phyloP scores from a whole-genome alignment of 805 yeast genomes.

The Ogataea trehaloabstinens region DNA sequence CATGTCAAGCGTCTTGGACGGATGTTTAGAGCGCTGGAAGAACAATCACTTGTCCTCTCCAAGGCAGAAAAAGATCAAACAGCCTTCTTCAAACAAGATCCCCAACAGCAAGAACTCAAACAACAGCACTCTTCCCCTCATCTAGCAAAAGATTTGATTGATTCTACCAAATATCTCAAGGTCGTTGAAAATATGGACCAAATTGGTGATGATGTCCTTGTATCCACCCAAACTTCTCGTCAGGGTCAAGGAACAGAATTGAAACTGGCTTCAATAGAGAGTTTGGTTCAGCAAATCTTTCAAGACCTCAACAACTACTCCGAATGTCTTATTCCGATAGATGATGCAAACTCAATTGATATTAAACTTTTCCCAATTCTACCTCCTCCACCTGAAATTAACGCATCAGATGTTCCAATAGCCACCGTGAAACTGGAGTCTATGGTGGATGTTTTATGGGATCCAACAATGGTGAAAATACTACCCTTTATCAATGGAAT shows the following conservation, averaged over 20 bases:
- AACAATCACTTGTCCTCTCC: conserved; percentile 77
- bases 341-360: conserved; percentile 84
- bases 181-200: conserved; percentile 30
- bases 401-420: conserved; percentile 86
- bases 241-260: conserved; percentile 16
- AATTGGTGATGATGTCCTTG: conserved; percentile 22
- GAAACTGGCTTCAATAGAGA: conserved; percentile 54
- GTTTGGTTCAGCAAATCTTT: conserved; percentile 82
- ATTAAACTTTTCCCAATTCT: conserved; percentile 91
- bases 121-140: conserved; percentile 1
- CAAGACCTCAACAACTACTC: conserved; percentile 94
- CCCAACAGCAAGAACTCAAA: conserved; percentile 11
- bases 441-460: conserved; percentile 91
- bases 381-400: conserved; percentile 73
- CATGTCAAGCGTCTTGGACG: conserved; percentile 80
- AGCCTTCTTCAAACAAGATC: conserved; percentile 38
- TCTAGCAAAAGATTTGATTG: conserved; percentile 9
- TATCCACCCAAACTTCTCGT: conserved; percentile 24
- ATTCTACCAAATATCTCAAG: conserved; percentile 29
- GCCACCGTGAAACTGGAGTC: conserved; percentile 74
- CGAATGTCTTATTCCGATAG: conserved; percentile 93
- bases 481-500: conserved; percentile 85
- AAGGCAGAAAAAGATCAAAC: conserved; percentile 43
- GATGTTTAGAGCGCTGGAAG: conserved; percentile 88
- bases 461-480: conserved; percentile 90